Evolutionary conservation across 2,329 filamentous ascomycete genomes (phyloP), one percentile per base, ranked within the genome.

Genomic region (Claviceps pusilla): DNA sequence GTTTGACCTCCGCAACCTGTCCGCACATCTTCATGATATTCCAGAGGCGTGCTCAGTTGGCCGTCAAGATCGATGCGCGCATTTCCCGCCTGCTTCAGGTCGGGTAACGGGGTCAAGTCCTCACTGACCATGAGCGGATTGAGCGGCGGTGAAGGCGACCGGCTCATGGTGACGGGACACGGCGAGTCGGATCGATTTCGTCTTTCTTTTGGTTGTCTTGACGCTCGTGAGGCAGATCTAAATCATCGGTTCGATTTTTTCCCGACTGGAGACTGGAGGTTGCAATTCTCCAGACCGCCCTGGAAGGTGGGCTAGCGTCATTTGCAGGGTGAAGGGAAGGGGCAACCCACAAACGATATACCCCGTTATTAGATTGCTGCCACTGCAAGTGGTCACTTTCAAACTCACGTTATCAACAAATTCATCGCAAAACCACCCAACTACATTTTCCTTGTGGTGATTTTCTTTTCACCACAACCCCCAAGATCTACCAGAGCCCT

Each of bases 1-100:
- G 94, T 77, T 69, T 94, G 87, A 2, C 93, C 93, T 50, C 93
- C 93, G 68, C 93, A 97, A 57, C 93, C 93, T 58, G 87, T 81
- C 55, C 80, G 81, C 50, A 95, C 77, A 68, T 97, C 90, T 68
- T 96, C 89, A 63, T 87, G 86, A 16, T 97, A 79, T 57, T 79
- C 76, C 57, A 97, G 76, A 11, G 86, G 83, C 50, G 78, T 72
- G 24, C 75, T 69, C 39, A 96, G 76, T 52, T 93, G 77, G 43
- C 87, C 85, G 58, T 86, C 84, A 64, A 97, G 93, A 62, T 78
- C 73, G 52, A 81, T 69, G 31, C 68, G 68, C 16, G 72, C 74
- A 50, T 75, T 76, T 50, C 73, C 74, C 19, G 78, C 75, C 1
- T 70, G 63, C 66, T 82, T 83, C 69, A 79, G 77, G 41, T 65